phyloP scores from a whole-genome alignment of 768 basidiomycete genomes.

The Krasilnikovozyma curviuscula region DNA sequence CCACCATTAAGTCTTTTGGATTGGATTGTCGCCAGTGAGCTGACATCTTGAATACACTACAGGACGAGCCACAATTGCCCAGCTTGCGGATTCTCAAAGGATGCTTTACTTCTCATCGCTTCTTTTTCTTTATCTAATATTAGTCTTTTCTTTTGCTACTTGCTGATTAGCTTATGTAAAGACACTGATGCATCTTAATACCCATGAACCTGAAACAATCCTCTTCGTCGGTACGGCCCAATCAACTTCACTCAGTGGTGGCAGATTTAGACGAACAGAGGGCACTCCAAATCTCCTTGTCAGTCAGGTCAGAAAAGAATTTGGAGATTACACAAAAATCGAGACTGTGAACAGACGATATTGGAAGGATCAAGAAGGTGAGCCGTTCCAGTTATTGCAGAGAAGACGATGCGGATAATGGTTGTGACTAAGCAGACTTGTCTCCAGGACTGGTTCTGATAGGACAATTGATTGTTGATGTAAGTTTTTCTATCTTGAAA shows the following conservation, averaged over 20 bases:
- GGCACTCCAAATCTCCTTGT: slow-evolving; percentile 40
- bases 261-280: slow-evolving; percentile 15
- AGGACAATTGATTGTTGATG: not conserved
- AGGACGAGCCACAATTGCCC: too few species aligned
- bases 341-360: slow-evolving; percentile 57
- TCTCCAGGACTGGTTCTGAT: slow-evolving; percentile 1
- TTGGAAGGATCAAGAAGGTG: slow-evolving; percentile 70
- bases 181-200: slow-evolving; percentile 45
- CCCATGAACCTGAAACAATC: slow-evolving; percentile 43
- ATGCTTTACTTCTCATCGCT: too few species aligned
- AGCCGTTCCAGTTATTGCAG: not conserved
- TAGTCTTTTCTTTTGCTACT: too few species aligned
- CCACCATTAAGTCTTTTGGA: too few species aligned
- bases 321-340: slow-evolving; percentile 43
- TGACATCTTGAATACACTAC: too few species aligned
- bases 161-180: slow-evolving; percentile 45
- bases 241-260: slow-evolving; percentile 29
- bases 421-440: not conserved
- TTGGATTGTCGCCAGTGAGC: too few species aligned
- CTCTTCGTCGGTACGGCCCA: slow-evolving; percentile 55
- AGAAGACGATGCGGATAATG: not conserved
- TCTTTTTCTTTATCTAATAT: too few species aligned
- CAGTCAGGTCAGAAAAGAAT: slow-evolving; percentile 52
- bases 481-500: slow-evolving; percentile 3
- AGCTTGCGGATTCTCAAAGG: too few species aligned